These are phyloP conservation scores for Geranium rotundifolium DNA, from an alignment of 345 rosid species.

Conservation along the genomic window DNA sequence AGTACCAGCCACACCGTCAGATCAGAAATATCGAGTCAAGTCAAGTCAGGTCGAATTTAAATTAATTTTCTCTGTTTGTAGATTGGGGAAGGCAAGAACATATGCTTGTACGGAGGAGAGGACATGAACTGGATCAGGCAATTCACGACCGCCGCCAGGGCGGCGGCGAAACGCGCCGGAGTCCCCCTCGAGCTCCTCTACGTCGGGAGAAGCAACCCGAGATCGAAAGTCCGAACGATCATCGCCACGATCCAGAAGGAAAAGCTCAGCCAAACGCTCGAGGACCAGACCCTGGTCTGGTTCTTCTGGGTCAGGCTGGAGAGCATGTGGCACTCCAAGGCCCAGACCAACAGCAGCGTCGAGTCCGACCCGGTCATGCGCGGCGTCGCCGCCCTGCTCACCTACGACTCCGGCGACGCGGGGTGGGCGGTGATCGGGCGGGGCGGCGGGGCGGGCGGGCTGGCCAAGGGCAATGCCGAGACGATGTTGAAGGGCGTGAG, in stretches of 20 bases:
- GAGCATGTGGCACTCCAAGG: constrained; percentile 66
- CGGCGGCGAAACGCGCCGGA: constrained; percentile 25
- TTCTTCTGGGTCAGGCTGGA: constrained; percentile 52
- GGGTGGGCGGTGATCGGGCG: constrained; percentile 46
- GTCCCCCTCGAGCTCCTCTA: constrained; percentile 48
- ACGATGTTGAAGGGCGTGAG: constrained; percentile 10
- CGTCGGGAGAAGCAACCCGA: constrained; percentile 42
- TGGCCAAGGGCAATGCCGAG: constrained; percentile 33
- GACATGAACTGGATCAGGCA: constrained; percentile 59
- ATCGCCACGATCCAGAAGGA: constrained; percentile 7
- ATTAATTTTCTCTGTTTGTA: too few species aligned
- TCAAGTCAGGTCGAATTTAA: too few species aligned
- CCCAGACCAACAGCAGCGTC: constrained; percentile 20
- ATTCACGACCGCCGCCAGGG: constrained; percentile 23
- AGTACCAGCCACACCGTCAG: too few species aligned
- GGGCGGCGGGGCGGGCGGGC: constrained; percentile 18
- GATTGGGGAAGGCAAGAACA: constrained; percentile 21
- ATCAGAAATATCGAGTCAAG: too few species aligned
- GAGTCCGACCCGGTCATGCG: constrained; percentile 40
- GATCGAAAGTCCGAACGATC: constrained; percentile 20
- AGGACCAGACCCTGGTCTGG: constrained; percentile 16
- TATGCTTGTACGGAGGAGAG: constrained; percentile 74
- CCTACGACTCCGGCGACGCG: constrained; percentile 44
- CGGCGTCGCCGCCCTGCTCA: constrained; percentile 41
- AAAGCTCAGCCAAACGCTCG: constrained; percentile 22